phyloP scores from a whole-genome alignment of 2,329 filamentous ascomycete genomes.

The Pyrenophora tritici-repentis region DNA sequence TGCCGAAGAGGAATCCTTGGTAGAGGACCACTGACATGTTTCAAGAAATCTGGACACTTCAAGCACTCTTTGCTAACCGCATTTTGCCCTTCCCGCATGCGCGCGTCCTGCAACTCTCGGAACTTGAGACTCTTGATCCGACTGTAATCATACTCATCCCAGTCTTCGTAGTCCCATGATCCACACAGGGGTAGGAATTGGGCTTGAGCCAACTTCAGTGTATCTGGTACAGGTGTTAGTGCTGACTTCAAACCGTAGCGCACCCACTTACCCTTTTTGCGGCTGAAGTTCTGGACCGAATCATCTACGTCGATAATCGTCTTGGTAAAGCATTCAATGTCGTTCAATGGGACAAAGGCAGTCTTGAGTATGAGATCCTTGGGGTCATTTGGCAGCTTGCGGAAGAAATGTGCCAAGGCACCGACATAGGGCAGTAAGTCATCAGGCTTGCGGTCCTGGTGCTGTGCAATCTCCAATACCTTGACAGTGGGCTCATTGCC shows the following conservation, averaged over 20 bases:
- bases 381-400: conserved; percentile 68
- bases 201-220: conserved; percentile 65
- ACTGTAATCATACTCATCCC: conserved; percentile 82
- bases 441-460: conserved; percentile 74
- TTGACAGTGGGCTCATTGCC: conserved; percentile 72
- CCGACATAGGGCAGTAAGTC: conserved; percentile 85
- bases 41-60: conserved; percentile 77
- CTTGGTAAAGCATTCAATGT: conserved; percentile 83
- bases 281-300: conserved; percentile 50
- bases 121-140: conserved; percentile 82
- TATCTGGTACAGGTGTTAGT: conserved; percentile 45
- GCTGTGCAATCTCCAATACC: conserved; percentile 75
- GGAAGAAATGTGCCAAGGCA: conserved; percentile 69
- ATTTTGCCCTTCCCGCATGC: conserved; percentile 65
- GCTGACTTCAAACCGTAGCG: conserved; percentile 20
- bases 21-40: conserved; percentile 69
- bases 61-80: conserved; percentile 70
- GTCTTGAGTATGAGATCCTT: conserved; percentile 71
- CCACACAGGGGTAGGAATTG: conserved; percentile 71
- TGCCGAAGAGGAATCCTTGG: not conserved
- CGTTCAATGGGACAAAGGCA: conserved; percentile 71
- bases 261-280: conserved; percentile 55
- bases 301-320: conserved; percentile 62
- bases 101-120: conserved; percentile 76
- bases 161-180: conserved; percentile 74